These are phyloP conservation scores for Tolypocladium capitatum DNA, from an alignment of 2,329 filamentous ascomycete species.

Conservation along the genomic window DNA sequence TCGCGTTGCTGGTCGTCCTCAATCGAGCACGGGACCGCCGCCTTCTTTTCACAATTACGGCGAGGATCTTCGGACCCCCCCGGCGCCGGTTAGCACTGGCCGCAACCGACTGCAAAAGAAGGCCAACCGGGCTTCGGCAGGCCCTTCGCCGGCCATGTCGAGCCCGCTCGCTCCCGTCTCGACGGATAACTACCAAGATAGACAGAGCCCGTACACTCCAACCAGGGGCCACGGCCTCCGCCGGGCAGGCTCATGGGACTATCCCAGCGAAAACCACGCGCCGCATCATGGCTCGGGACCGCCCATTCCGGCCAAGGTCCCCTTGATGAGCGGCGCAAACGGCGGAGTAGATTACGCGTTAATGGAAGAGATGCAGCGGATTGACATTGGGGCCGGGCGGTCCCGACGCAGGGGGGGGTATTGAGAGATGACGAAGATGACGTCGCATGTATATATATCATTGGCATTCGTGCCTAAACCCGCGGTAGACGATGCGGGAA, in stretches of 20 bases:
- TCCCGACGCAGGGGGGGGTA: constrained; percentile 37
- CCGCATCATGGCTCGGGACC: constrained; percentile 31
- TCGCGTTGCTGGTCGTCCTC: constrained; percentile 35
- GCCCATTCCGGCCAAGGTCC: constrained; percentile 58
- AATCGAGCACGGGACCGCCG: constrained; percentile 28
- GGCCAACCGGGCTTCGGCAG: constrained; percentile 28
- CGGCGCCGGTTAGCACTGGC: constrained; percentile 21
- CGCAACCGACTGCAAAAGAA: constrained; percentile 57
- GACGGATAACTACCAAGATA: constrained; percentile 35
- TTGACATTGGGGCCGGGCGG: constrained; percentile 50
- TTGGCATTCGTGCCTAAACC: background rate
- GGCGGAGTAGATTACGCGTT: constrained; percentile 40
- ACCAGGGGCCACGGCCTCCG: constrained; percentile 19
- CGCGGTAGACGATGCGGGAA: background rate
- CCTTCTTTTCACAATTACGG: constrained; percentile 15
- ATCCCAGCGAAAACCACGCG: constrained; percentile 37
- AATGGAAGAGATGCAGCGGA: constrained; percentile 56
- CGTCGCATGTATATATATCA: constrained; percentile 7
- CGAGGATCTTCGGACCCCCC: constrained; percentile 19
- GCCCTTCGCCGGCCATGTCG: constrained; percentile 22
- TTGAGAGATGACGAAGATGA: constrained; percentile 11
- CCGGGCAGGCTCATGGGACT: constrained; percentile 39
- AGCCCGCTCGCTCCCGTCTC: constrained; percentile 41
- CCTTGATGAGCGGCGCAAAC: constrained; percentile 37
- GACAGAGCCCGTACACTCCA: constrained; percentile 21